These are phyloP conservation scores for Calvatia gigantea DNA, from an alignment of 768 basidiomycete genomes.

Conservation along the genomic window DNA sequence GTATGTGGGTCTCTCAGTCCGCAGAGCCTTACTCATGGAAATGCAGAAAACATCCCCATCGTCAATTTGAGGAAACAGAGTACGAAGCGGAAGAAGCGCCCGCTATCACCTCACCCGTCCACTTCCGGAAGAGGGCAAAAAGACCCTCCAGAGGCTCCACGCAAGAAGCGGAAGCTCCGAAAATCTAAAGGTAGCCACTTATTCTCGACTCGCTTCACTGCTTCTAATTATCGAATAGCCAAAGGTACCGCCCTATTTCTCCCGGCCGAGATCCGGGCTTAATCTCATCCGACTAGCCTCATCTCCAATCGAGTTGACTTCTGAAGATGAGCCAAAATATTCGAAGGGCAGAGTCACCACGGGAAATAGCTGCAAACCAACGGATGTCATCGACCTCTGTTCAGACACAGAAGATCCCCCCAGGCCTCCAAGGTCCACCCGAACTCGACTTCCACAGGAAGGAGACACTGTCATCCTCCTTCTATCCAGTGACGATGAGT, in stretches of 20 bases:
- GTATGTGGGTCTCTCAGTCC: neutral
- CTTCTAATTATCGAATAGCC: neutral
- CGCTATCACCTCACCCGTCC: neutral
- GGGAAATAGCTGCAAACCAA: neutral
- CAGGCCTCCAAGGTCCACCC: neutral
- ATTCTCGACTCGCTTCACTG: neutral
- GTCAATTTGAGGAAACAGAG: neutral
- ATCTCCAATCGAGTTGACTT: slow-evolving; percentile 9
- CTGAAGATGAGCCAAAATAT: slow-evolving; percentile 12
- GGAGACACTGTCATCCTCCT: slow-evolving; percentile 16
- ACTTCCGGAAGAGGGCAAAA: neutral
- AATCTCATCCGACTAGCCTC: slow-evolving; percentile 1
- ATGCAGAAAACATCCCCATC: neutral
- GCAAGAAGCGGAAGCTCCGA: neutral
- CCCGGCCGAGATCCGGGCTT: neutral
- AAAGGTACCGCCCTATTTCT: slow-evolving; percentile 4
- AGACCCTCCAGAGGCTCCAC: neutral
- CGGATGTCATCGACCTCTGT: slow-evolving; percentile 22
- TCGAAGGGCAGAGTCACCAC: slow-evolving; percentile 8
- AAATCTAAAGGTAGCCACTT: neutral
- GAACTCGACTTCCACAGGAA: neutral
- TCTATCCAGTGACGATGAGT: slow-evolving; percentile 18
- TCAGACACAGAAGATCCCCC: slow-evolving; percentile 16
- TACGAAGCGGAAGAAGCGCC: neutral
- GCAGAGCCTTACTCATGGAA: neutral